Percentiles rank a stretch among this genome's conserved stretches.
phyloP scores from a whole-genome alignment of 192 early-diverging fungal species.

The Radiomyces spectabilis region DNA sequence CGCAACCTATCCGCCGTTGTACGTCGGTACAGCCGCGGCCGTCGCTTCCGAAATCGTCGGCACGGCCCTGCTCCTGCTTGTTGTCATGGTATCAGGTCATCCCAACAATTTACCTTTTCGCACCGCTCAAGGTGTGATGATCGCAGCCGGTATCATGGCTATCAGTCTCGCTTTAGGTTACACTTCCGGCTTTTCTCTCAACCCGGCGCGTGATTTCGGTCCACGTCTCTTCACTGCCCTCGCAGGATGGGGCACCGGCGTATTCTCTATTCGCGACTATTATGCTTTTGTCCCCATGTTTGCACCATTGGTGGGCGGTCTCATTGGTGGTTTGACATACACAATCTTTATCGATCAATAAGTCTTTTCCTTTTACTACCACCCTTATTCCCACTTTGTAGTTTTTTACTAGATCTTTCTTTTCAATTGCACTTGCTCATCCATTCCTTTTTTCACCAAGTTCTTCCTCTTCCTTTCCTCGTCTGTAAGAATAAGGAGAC shows the following conservation, averaged over 20 bases:
- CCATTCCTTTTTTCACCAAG: too few relatives aligned
- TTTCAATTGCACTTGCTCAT: too few relatives aligned
- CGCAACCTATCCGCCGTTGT: constrained; percentile 51
- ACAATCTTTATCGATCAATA: constrained; percentile 47
- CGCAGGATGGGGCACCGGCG: constrained; percentile 50
- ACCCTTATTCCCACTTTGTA: too few relatives aligned
- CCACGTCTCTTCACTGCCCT: constrained; percentile 61
- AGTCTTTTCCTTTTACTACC: not conserved
- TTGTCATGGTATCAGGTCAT: constrained; percentile 50
- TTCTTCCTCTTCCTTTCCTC: too few relatives aligned
- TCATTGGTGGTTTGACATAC: constrained; percentile 49
- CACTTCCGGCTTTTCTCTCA: constrained; percentile 36
- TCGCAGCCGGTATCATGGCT: constrained; percentile 1
- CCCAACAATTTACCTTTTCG: constrained; percentile 16
- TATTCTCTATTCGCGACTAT: constrained; percentile 59
- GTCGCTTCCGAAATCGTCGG: constrained; percentile 60
- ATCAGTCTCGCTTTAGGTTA: constrained; percentile 12
- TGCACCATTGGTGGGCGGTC: constrained; percentile 60
- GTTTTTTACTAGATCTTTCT: too few relatives aligned
- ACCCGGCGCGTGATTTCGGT: constrained; percentile 76
- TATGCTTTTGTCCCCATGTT: constrained; percentile 69
- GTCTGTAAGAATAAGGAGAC: too few relatives aligned
- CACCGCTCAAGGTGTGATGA: constrained; percentile 3
- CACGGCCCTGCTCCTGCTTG: constrained; percentile 56
- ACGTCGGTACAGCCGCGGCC: constrained; percentile 44